These are phyloP conservation scores for Glycine latifolia DNA, from an alignment of 306 rosid genomes.

Conservation along the genomic window DNA sequence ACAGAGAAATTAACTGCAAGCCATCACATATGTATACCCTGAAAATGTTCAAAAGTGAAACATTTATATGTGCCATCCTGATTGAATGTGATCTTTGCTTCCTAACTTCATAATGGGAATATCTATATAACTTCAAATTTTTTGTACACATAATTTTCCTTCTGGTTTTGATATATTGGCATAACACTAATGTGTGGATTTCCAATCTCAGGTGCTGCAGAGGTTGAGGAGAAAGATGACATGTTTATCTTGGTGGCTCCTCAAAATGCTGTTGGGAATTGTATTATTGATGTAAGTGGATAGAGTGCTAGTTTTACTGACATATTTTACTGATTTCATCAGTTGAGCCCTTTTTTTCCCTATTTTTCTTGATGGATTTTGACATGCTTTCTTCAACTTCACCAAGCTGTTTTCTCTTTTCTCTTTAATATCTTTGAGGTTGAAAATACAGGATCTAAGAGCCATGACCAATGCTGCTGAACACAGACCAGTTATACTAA, in stretches of 20 bases:
- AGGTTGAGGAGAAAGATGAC: constrained; percentile 92
- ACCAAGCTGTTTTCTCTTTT: constrained; percentile 8
- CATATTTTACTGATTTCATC: constrained; percentile 35
- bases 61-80: background rate
- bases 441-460: constrained; percentile 75
- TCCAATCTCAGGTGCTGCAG: constrained; percentile 76
- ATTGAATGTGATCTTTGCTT: constrained; percentile 10
- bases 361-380: background rate
- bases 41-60: constrained; percentile 8
- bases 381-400: constrained; percentile 19
- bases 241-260: constrained; percentile 93
- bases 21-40: constrained; percentile 10
- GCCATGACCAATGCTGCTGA: constrained; percentile 95
- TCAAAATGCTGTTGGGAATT: constrained; percentile 98
- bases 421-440: constrained; percentile 41
- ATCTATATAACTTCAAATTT: constrained; percentile 15
- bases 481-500: constrained; percentile 79
- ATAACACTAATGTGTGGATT: constrained; percentile 38
- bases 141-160: constrained; percentile 26
- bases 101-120: constrained; percentile 28
- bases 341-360: background rate
- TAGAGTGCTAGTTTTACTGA: constrained; percentile 34
- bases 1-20: constrained; percentile 22
- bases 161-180: constrained; percentile 32
- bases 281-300: constrained; percentile 85